Evolutionary conservation across 108 stramenopile species (phyloP), one percentile per base, ranked within the genome.

Genomic region (Nitzschia palea): DNA sequence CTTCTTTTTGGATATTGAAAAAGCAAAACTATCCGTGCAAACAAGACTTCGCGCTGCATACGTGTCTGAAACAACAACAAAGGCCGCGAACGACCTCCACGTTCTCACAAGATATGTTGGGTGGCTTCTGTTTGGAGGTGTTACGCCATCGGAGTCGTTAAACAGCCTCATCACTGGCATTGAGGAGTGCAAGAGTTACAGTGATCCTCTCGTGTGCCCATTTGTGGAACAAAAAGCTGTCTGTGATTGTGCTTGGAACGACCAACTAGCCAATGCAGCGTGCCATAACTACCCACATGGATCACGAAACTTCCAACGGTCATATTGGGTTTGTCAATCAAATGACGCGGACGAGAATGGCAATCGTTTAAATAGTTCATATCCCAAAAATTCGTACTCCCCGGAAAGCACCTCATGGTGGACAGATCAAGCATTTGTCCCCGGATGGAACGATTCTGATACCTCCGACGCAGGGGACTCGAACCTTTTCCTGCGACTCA

Each of bases 161-260:
- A 35, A 56, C 5, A 64, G 65, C 8, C 12, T 74, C 4, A 22
- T 50, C 14, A 32, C 51, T n/a, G 78, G 55, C n/a, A 34, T 60
- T 33, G 74, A 79, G 44, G 62, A 79, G 29, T 83, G 82, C 42
- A 79, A 79, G 56, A 18, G 9, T 2, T 64, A 48, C 54, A 8
- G 8, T 0, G 33, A 60, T 44, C 12, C 14, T 28, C 15, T 18
- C 28, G 15, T 33, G 22, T 71, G 65, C 35, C 47, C 62, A 35
- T 43, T 31, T 29, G 6, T 48, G 5, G 4, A 50, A 18, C 50
- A 51, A 22, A 54, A 67, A 43, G 35, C 35, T 20, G 28, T 65
- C 32, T 83, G 82, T 48, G 82, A 79, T 42, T 83, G 82, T 45
- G 65, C 17, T 10, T 83, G 82, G 82, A 48, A 72, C 14, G 45